Base-by-base conservation (phyloP, 768 basidiomycete species). In the Royoungia palumana region DNA sequence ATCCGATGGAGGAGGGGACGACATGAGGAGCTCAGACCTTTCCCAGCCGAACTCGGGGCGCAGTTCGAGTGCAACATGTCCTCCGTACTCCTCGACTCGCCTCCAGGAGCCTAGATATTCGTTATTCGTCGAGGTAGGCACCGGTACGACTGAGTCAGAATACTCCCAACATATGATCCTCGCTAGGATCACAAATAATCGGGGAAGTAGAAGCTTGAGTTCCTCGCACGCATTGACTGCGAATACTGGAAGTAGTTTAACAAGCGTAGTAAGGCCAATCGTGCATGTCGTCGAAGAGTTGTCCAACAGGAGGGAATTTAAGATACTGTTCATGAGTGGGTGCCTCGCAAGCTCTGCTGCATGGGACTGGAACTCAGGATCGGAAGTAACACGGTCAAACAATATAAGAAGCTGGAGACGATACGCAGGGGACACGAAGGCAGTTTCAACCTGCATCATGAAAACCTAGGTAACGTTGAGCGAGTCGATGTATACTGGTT, bases 161-260 rank as follows among this genome's bases (percentile, higher is more conserved):
- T 76, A 66, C 47, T 80, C 82, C 89, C 90, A 92, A 62, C 85
- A 88, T 53, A 91, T 71, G 16, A 83, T 74, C 45, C 87, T 74
- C 0, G 85, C 85, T 9, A 91, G 74, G 39, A 89, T 76, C 12
- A 75, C 79, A 35, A 90, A 72, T 5, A 91, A 70, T 41, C 69
- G 74, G 3, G 89, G 88, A 6, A 93, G 75, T 41, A 83, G 70
- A 30, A 60, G 55, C 56, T 79, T 82, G 47, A 93, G 72, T 7
- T 73, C 68, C 10, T 76, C 67, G 38, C 70, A 76, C 10, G 85
- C 80, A 49, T 81, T 72, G 2, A 85, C 78, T 6, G 89, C 88
- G 48, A 90, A 73, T 35, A 83, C 75, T 22, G 89, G 88, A n/a
- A 93, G 72, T 9, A 87, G 64, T 63, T 87, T 89, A 47, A 82